These are phyloP conservation scores for Dryas integrifolia DNA, from an alignment of 331 rosid species.

Conservation along the genomic window DNA sequence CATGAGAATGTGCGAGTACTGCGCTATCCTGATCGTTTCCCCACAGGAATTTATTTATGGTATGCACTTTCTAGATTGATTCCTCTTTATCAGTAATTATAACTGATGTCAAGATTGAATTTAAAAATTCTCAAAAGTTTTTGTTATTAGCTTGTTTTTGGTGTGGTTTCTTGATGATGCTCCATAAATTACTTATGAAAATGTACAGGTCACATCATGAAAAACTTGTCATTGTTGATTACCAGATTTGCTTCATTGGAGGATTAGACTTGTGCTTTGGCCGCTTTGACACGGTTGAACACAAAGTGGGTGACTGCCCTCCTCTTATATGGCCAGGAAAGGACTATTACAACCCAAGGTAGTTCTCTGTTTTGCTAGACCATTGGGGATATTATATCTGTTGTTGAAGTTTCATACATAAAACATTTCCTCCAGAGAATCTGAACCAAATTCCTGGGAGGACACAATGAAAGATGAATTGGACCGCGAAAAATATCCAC, in stretches of 20 bases:
- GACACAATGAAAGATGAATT: conserved; percentile 46
- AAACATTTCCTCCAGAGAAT: conserved; percentile 32
- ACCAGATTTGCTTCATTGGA: conserved; percentile 46
- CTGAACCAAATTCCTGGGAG: conserved; percentile 61
- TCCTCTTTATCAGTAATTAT: not conserved
- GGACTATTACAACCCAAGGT: conserved; percentile 57
- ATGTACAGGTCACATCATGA: conserved; percentile 53
- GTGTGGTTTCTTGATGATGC: conserved; percentile 1
- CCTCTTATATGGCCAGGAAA: conserved; percentile 48
- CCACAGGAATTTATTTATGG: conserved; percentile 49
- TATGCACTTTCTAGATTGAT: conserved; percentile 16
- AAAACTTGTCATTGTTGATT: conserved; percentile 49
- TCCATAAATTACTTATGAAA: not conserved
- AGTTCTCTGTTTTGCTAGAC: not conserved
- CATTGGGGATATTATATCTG: not conserved
- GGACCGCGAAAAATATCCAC: conserved; percentile 43
- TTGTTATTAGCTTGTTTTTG: not conserved
- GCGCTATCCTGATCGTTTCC: conserved; percentile 45
- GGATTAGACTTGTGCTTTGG: conserved; percentile 56
- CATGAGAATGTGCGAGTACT: conserved; percentile 45
- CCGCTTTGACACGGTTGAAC: conserved; percentile 47
- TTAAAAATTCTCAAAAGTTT: not conserved
- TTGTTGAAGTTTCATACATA: not conserved
- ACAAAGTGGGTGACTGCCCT: conserved; percentile 46
- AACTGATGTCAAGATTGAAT: not conserved